Evolutionary conservation across 257 asterid genomes (phyloP), one percentile per base, ranked within the genome.

Genomic region (Fraxinus anomala): DNA sequence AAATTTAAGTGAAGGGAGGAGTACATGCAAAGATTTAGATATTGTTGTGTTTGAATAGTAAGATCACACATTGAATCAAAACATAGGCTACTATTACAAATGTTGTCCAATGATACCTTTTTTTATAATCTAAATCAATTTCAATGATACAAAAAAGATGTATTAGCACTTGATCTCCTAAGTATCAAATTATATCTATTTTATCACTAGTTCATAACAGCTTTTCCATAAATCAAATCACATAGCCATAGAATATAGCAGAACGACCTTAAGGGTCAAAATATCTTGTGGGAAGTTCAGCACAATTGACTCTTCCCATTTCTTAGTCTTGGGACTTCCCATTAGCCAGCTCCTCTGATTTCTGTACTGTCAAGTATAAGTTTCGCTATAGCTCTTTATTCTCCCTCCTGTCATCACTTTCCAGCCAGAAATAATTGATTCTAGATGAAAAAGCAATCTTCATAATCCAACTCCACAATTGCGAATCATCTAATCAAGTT

Each of bases 371-470:
- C 67, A n/a, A 21, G 66, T 56, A 17, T 19, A 54, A 21, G 31
- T 61, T 61, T 23, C 11, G 69, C 69, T 63, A 26, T 24, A 26
- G 36, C 36, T 63, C 7, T 63, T 2, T 4, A 11, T 23, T 63
- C 31, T 61, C 69, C 28, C 28, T 63, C 69, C 69, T 63, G 16
- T 63, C 34, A 23, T 63, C n/a, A 9, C 19, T 63, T 26, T 26
- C 8, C 36, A 10, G 33, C 69, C 69, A 63, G 26, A 26, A 1
- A 63, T 63, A 61, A 61, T 23, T 3, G 33, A 21, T 7, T 63
- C 34, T 63, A 24, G 69, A 63, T 63, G 69, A 63, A 63, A 63
- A 63, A 10, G 34, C 31, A 63, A 63, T 63, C 36, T 63, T 63
- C 6, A 26, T 12, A 24, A 63, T 63, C 17, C 69, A 26, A 63